phyloP scores from a whole-genome alignment of 139 green algal genomes.

The Ettlia oleoabundans region DNA sequence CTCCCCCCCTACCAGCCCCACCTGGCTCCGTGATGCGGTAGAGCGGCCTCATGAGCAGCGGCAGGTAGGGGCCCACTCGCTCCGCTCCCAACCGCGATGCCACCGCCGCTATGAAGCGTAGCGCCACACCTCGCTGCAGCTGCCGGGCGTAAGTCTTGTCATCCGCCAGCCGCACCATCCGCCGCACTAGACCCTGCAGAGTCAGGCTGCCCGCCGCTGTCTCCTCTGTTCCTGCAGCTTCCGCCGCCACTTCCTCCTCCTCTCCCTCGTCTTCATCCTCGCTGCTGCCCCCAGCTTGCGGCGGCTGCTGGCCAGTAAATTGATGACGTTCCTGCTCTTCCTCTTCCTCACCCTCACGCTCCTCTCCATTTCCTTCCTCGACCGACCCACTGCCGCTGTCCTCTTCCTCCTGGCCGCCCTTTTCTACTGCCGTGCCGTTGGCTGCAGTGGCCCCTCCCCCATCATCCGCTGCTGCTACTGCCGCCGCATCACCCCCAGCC shows the following conservation, averaged over 20 bases:
- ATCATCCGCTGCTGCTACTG: slow-evolving; percentile 16
- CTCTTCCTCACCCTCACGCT: slow-evolving; percentile 37
- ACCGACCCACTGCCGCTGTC: no score
- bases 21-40: slow-evolving; percentile 79
- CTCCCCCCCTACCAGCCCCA: no score
- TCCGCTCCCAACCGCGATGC: slow-evolving; percentile 57
- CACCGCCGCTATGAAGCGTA: slow-evolving; percentile 83
- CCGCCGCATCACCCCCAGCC: no score
- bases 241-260: slow-evolving; percentile 5
- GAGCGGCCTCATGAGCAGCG: slow-evolving; percentile 74
- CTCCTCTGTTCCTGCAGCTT: slow-evolving; percentile 19
- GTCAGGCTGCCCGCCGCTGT: slow-evolving; percentile 50
- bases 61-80: slow-evolving; percentile 65
- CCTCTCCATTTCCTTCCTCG: slow-evolving; percentile 2
- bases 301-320: slow-evolving; percentile 15
- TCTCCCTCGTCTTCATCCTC: slow-evolving; percentile 43
- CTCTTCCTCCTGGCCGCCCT: no score
- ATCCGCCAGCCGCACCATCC: slow-evolving; percentile 76
- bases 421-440: no score
- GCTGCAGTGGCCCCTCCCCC: slow-evolving; percentile 34
- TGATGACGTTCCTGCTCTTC: slow-evolving; percentile 37
- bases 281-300: slow-evolving; percentile 15
- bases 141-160: slow-evolving; percentile 50
- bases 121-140: slow-evolving; percentile 65
- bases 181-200: slow-evolving; percentile 67